A percentile compares a stretch with the other conserved stretches of the same genome.
phyloP scores from a whole-genome alignment of 768 basidiomycete species.

The Paxillus ammoniavirescens region DNA sequence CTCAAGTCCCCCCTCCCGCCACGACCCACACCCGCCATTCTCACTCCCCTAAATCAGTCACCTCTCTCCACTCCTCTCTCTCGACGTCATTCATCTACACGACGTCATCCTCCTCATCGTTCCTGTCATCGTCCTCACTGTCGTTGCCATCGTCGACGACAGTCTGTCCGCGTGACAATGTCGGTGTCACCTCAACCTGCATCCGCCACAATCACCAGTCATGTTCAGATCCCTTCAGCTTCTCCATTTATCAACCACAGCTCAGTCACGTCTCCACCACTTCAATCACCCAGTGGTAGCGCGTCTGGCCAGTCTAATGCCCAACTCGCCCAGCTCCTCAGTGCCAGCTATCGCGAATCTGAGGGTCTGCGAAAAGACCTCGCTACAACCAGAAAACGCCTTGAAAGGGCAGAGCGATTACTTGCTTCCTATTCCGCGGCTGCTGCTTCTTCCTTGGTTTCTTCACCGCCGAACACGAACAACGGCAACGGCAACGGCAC shows the following conservation, averaged over 20 bases:
- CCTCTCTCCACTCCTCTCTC: neutral
- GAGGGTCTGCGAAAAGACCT: slow-evolving; percentile 55
- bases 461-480: slow-evolving; percentile 19
- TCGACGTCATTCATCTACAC: slow-evolving; percentile 3
- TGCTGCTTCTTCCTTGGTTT: slow-evolving; percentile 14
- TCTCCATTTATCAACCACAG: neutral
- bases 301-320: slow-evolving; percentile 37
- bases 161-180: slow-evolving; percentile 9
- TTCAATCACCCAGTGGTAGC: slow-evolving; percentile 16
- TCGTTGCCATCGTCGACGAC: neutral
- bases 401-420: slow-evolving; percentile 54
- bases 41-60: neutral
- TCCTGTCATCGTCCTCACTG: neutral
- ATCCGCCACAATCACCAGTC: slow-evolving; percentile 1
- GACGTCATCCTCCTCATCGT: slow-evolving; percentile 2
- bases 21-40: neutral
- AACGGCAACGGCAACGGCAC: slow-evolving; percentile 11
- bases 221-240: neutral
- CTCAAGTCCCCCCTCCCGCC: neutral
- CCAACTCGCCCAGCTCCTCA: slow-evolving; percentile 57
- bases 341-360: slow-evolving; percentile 49
- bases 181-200: slow-evolving; percentile 19
- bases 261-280: slow-evolving; percentile 7
- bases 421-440: slow-evolving; percentile 27
- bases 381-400: slow-evolving; percentile 36